Evolutionary conservation across 225 moss, liverwort and hornwort species (phyloP), one percentile per base, ranked within the genome.

Genomic region (Neckera pumila): DNA sequence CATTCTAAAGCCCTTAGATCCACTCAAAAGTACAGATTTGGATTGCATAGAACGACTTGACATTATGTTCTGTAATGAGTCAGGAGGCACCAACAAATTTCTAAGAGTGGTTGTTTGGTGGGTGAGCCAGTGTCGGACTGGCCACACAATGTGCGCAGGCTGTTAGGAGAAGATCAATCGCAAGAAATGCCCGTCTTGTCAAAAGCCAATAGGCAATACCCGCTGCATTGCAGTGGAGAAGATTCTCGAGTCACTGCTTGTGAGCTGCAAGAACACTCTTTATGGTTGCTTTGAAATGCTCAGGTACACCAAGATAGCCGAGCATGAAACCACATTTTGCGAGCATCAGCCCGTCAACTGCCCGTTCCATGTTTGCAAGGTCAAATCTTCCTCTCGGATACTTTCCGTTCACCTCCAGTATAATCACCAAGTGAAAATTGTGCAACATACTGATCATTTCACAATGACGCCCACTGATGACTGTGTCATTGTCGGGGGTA

Each of bases 321-420:
- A 31, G 12, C 33, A 76, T 31, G 20, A 76, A 51, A 31, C 12
- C 21, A 51, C 7, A 21, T 34, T 76, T 7, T 70, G 25, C 34
- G 12, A 33, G 12, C 8, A 47, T 33, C 21, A 76, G 21, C 33
- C 76, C 21, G 21, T 76, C 76, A 19, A 21, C 21, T 76, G 21
- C 21, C 31, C 0, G 0, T 45, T 76, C 31, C 8, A 20, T 1
- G 51, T 0, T 31, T 76, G 76, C 34, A 12, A 34, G 7, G 33
- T 30, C 21, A 0, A 76, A 47, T 7, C 0, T 51, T 34, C 33
- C 33, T 21, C 8, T 0, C 5, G 0, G 0, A 0, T 0, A 4
- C 33, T 76, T 31, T 0, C 7, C 20, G 0, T 21, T 31, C 51
- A 49, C 45, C 3, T 49, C 51, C 3, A 51, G 51, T 5, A 12